Conservation (phyloP, 2,329 filamentous ascomycete species). For the Claviceps pusilla region DNA sequence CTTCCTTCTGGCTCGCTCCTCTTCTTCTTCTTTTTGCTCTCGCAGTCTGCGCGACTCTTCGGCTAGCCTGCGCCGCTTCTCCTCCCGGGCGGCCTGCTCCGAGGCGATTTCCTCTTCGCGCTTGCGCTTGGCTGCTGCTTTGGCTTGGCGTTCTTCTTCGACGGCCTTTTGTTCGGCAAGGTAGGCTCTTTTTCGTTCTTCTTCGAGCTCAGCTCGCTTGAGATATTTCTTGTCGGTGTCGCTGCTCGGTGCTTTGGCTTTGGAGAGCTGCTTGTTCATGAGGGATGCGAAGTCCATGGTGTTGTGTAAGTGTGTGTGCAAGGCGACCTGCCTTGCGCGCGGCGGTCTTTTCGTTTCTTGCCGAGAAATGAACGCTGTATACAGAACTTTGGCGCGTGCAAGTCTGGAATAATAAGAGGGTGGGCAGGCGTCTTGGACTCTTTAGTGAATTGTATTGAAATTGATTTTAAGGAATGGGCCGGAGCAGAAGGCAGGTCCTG, state of each 20-base stretch:
- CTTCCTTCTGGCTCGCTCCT: constrained; percentile 59
- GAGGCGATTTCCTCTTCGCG: constrained; percentile 71
- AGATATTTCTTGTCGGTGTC: constrained; percentile 55
- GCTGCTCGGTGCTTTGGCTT: constrained; percentile 44
- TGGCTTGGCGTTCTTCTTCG: constrained; percentile 55
- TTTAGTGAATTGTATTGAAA: too few species aligned
- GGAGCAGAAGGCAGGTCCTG: too few species aligned
- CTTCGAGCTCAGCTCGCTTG: constrained; percentile 75
- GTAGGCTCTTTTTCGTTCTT: constrained; percentile 66
- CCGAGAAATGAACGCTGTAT: too few species aligned
- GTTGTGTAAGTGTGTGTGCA: neutral
- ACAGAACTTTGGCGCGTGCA: too few species aligned
- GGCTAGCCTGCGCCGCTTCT: constrained; percentile 67
- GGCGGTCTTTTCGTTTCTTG: too few species aligned
- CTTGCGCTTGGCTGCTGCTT: constrained; percentile 66
- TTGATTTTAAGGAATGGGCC: too few species aligned
- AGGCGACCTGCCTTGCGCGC: neutral
- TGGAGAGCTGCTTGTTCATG: constrained; percentile 85
- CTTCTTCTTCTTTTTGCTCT: constrained; percentile 58
- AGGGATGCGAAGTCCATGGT: constrained; percentile 88
- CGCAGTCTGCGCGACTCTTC: constrained; percentile 59
- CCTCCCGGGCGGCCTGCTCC: constrained; percentile 54
- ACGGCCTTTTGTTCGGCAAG: constrained; percentile 62
- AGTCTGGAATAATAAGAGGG: too few species aligned
- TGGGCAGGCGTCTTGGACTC: too few species aligned